Evolutionary conservation across 352 stramenopile genomes (phyloP).

Genomic region (Globisporangium spinosum): DNA sequence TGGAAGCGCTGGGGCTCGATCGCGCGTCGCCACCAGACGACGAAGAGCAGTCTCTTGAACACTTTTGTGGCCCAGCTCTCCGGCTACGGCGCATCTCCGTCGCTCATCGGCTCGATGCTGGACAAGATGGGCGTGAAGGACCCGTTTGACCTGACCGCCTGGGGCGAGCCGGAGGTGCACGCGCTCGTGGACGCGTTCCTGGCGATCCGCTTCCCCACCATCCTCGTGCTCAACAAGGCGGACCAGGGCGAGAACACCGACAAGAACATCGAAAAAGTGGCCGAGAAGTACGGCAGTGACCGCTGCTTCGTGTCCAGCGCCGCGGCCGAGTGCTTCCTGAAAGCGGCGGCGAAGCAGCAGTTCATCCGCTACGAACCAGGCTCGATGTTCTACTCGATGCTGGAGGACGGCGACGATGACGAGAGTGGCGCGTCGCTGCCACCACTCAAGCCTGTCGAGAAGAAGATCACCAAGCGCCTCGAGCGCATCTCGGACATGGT

Average conservation of each 20-base stretch:
- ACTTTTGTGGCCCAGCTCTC: constrained; percentile 79
- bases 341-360: constrained; percentile 64
- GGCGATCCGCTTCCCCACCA: constrained; percentile 76
- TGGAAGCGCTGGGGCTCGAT: constrained; percentile 84
- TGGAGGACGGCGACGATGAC: constrained; percentile 56
- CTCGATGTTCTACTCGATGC: constrained; percentile 82
- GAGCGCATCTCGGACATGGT: constrained; percentile 90
- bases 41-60: constrained; percentile 58
- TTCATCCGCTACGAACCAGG: constrained; percentile 85
- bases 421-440: constrained; percentile 18
- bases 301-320: constrained; percentile 85
- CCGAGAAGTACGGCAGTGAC: constrained; percentile 85
- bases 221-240: constrained; percentile 89
- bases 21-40: constrained; percentile 63
- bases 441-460: constrained; percentile 63
- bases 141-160: constrained; percentile 51
- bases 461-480: constrained; percentile 76
- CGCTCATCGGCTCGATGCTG: constrained; percentile 68
- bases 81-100: constrained; percentile 73
- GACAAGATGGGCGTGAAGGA: constrained; percentile 63
- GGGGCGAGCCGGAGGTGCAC: constrained; percentile 65
- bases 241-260: constrained; percentile 84
- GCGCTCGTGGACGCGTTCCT: constrained; percentile 76
- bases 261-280: constrained; percentile 85
- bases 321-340: constrained; percentile 82